These are phyloP conservation scores for Rheum nobile DNA, from an alignment of 148 eudicot genomes.

Conservation along the genomic window DNA sequence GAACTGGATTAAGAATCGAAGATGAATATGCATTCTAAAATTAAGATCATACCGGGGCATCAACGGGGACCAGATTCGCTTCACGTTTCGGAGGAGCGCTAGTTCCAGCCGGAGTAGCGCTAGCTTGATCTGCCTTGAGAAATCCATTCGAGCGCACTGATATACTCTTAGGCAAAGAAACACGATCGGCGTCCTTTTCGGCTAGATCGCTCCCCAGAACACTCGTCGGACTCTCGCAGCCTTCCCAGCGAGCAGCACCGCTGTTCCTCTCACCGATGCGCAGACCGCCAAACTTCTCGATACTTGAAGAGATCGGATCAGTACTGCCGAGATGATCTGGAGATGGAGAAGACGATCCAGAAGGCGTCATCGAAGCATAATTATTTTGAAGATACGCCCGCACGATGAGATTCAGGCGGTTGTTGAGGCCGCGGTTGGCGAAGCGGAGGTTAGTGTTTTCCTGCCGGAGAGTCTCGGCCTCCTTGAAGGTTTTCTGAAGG, in stretches of 20 bases:
- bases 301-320: neutral
- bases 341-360: neutral
- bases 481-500: slow-evolving; percentile 25
- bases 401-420: slow-evolving; percentile 23
- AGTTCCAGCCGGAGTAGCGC: slow-evolving; percentile 11
- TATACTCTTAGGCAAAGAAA: slow-evolving; percentile 55
- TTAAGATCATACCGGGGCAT: slow-evolving; percentile 17
- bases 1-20: neutral
- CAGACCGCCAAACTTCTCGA: slow-evolving; percentile 16
- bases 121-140: slow-evolving; percentile 24
- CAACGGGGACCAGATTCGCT: slow-evolving; percentile 9
- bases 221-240: slow-evolving; percentile 20
- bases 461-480: slow-evolving; percentile 49
- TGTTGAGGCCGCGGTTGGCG: slow-evolving; percentile 33
- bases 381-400: slow-evolving; percentile 16
- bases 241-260: neutral
- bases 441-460: slow-evolving; percentile 50
- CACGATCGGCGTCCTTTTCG: slow-evolving; percentile 23
- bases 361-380: slow-evolving; percentile 6
- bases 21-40: neutral
- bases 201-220: slow-evolving; percentile 23
- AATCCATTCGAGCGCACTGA: slow-evolving; percentile 57
- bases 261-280: neutral
- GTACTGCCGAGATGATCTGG: neutral
- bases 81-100: slow-evolving; percentile 8